Evolutionary conservation across 331 rosid genomes (phyloP).

Genomic region (Quercus phellos): DNA sequence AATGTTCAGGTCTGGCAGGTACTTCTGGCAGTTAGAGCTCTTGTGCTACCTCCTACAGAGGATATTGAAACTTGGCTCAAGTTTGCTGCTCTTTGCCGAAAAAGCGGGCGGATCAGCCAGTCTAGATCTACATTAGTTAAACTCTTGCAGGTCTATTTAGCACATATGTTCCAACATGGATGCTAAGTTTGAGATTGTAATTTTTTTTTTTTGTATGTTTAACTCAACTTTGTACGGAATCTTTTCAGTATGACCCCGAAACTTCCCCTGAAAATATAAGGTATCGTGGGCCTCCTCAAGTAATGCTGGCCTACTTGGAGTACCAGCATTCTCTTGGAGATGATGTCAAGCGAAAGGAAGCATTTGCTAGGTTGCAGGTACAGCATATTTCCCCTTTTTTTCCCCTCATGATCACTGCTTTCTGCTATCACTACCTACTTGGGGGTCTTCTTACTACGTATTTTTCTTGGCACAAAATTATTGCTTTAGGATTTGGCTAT

Average conservation of each 20-base stretch:
- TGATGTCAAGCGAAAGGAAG: slow-evolving; percentile 90
- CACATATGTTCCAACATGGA: slow-evolving; percentile 16
- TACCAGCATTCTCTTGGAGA: slow-evolving; percentile 98
- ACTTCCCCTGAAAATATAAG: slow-evolving; percentile 64
- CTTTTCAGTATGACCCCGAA: slow-evolving; percentile 83
- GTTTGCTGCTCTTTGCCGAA: slow-evolving; percentile 86
- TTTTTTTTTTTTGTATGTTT: slow-evolving; percentile 1
- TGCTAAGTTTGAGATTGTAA: slow-evolving; percentile 10
- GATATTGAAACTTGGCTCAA: slow-evolving; percentile 91
- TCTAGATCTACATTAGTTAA: slow-evolving; percentile 88
- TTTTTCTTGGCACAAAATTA: slow-evolving; percentile 20
- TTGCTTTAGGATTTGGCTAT: slow-evolving; percentile 58
- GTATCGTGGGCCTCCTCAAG: slow-evolving; percentile 86
- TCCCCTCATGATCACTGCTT: background rate
- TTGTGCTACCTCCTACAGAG: slow-evolving; percentile 90
- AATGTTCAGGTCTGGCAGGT: slow-evolving; percentile 79
- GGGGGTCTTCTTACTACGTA: background rate
- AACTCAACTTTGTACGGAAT: slow-evolving; percentile 7
- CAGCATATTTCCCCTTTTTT: slow-evolving; percentile 8
- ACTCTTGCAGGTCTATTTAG: slow-evolving; percentile 77
- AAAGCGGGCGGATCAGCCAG: slow-evolving; percentile 76
- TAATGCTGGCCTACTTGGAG: slow-evolving; percentile 85
- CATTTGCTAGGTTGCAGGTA: slow-evolving; percentile 91
- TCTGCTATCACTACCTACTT: slow-evolving; percentile 11
- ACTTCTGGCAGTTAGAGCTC: slow-evolving; percentile 77